Conservation (phyloP, 768 basidiomycete species). For the Suillus weaverae region DNA sequence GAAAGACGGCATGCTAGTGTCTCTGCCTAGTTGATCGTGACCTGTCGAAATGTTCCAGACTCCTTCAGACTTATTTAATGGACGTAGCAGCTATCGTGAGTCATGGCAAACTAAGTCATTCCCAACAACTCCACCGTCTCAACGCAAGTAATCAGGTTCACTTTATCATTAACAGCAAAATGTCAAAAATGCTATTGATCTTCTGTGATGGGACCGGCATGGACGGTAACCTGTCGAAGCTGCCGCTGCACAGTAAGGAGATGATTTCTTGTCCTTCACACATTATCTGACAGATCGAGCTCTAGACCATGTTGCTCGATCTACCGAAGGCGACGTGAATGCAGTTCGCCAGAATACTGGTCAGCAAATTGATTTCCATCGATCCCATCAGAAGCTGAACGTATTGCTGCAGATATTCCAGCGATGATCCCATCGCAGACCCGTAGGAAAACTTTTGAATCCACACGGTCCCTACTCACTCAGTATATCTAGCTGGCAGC, state of each 20-base stretch:
- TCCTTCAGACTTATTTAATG: no score
- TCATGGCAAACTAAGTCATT: no score
- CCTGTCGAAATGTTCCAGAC: no score
- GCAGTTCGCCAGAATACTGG: not conserved
- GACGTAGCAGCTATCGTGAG: no score
- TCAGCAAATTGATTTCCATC: not conserved
- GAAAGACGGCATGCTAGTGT: no score
- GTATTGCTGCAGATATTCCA: no score
- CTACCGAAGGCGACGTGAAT: not conserved
- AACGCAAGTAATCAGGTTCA: no score
- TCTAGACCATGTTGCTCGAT: not conserved
- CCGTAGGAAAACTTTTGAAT: not conserved
- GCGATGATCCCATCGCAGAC: no score
- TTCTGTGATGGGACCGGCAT: constrained; percentile 17
- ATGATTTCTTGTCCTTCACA: not conserved
- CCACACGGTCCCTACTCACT: not conserved
- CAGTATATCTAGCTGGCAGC: not conserved
- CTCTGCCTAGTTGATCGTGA: no score
- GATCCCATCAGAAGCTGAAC: not conserved
- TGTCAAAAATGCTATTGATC: constrained; percentile 6
- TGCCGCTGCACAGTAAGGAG: not conserved
- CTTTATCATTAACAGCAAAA: not conserved
- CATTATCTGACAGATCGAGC: not conserved
- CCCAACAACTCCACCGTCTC: no score
- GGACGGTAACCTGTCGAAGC: constrained; percentile 7